Evolutionary conservation across 768 basidiomycete species (phyloP).

Genomic region (Megacollybia marginata): DNA sequence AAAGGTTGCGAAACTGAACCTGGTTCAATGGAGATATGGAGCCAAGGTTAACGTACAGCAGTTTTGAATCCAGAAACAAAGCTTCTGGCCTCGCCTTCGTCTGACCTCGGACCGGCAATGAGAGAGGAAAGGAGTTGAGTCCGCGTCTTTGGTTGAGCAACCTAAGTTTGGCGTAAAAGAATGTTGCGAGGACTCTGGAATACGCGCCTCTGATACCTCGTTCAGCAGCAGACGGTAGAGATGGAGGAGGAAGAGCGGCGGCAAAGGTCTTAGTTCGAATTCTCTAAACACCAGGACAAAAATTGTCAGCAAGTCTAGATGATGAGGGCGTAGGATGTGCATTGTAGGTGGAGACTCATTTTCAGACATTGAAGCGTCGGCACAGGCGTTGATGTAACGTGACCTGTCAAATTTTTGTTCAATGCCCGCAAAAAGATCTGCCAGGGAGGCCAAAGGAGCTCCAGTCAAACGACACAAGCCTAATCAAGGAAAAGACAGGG

Average conservation of each 20-base stretch:
- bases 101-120: constrained; percentile 34
- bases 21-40: background rate
- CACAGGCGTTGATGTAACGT: too few species aligned
- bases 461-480: constrained; percentile 60
- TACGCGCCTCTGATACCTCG: constrained; percentile 62
- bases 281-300: constrained; percentile 60
- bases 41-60: background rate
- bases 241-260: constrained; percentile 51
- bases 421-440: too few species aligned
- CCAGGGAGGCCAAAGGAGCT: too few species aligned
- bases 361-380: background rate
- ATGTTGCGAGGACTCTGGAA: constrained; percentile 1
- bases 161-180: constrained; percentile 31
- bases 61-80: background rate
- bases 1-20: background rate
- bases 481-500: constrained; percentile 50
- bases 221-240: constrained; percentile 59
- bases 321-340: constrained; percentile 70
- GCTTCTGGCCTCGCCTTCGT: constrained; percentile 11
- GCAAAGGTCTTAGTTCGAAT: constrained; percentile 42
- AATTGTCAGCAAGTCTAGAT: constrained; percentile 60
- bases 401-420: too few species aligned
- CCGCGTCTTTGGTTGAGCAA: constrained; percentile 55
- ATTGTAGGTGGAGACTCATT: constrained; percentile 44
- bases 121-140: constrained; percentile 39